Percentiles rank a stretch among this genome's conserved stretches.
Evolutionary conservation across 768 basidiomycete species (phyloP).

Genomic region (Trametes gibbosa): DNA sequence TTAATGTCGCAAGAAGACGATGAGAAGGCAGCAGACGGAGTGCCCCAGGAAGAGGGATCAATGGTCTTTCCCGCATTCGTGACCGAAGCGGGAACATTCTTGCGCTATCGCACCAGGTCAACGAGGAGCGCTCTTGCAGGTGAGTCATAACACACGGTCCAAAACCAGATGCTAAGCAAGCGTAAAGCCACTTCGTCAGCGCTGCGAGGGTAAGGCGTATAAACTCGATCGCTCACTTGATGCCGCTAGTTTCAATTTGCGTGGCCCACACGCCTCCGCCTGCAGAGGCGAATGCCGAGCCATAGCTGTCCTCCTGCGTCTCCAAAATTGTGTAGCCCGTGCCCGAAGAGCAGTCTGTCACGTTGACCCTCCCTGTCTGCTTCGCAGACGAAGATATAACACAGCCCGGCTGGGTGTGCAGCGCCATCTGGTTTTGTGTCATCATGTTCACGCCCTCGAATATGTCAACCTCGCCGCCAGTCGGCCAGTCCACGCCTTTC

Average conservation of each 20-base stretch:
- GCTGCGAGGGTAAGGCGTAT: neutral
- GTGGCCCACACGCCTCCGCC: constrained; percentile 67
- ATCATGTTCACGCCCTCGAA: constrained; percentile 55
- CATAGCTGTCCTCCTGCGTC: constrained; percentile 37
- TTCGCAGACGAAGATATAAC: constrained; percentile 27
- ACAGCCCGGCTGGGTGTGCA: constrained; percentile 46
- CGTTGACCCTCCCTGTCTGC: constrained; percentile 32
- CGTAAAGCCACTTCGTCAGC: neutral
- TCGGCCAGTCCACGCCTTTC: constrained; percentile 35
- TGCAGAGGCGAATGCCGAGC: constrained; percentile 38
- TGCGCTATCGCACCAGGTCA: constrained; percentile 30
- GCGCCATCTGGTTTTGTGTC: constrained; percentile 50
- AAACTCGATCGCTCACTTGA: constrained; percentile 34
- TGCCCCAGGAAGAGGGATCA: constrained; percentile 41
- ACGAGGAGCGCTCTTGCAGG: neutral
- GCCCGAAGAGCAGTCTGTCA: constrained; percentile 31
- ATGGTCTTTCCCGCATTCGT: constrained; percentile 33
- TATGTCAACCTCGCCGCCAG: constrained; percentile 39
- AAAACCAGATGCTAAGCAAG: constrained; percentile 45
- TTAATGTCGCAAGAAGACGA: constrained; percentile 41
- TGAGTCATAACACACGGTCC: constrained; percentile 35
- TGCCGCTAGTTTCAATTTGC: constrained; percentile 59
- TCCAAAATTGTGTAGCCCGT: constrained; percentile 26
- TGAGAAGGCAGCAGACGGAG: constrained; percentile 43
- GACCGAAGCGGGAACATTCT: constrained; percentile 37